Percentiles rank a stretch among this genome's conserved stretches.
These are phyloP conservation scores for Salix viminalis DNA, from an alignment of 345 rosid species.

Conservation along the genomic window DNA sequence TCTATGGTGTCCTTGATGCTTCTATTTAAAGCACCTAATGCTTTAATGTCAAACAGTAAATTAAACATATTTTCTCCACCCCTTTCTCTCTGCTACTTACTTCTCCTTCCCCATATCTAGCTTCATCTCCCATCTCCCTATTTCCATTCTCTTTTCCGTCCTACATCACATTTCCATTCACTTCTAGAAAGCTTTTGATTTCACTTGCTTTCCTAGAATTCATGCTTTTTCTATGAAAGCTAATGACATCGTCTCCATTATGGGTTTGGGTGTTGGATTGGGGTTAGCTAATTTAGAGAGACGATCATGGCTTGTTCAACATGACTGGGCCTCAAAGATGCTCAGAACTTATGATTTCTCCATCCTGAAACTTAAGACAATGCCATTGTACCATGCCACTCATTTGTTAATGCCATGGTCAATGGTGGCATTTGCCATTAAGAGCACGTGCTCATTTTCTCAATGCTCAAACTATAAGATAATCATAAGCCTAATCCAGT, in stretches of 20 bases:
- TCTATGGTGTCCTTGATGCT: not conserved
- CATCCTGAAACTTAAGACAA: not conserved
- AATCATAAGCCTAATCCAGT: not conserved
- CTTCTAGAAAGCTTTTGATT: not conserved
- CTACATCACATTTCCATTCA: not conserved
- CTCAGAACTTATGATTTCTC: not conserved
- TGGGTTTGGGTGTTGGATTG: not conserved
- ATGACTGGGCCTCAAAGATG: not conserved
- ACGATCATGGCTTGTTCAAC: not conserved
- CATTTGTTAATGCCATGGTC: not conserved
- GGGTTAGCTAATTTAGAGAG: not conserved
- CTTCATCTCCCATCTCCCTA: not conserved
- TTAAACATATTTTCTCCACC: not conserved
- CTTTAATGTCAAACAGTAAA: too few relatives aligned
- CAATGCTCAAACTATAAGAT: not conserved
- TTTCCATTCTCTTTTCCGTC: not conserved
- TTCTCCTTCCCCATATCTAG: not conserved
- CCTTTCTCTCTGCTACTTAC: not conserved
- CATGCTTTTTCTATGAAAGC: not conserved
- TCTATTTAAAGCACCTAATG: not conserved
- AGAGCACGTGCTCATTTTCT: not conserved
- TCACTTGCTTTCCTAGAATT: not conserved
- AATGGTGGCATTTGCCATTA: not conserved
- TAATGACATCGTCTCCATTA: not conserved
- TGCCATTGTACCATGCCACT: not conserved